A percentile compares a stretch with the other conserved stretches of the same genome.
These are phyloP conservation scores for Entelexis sorbosivorans DNA, from an alignment of 1,139 yeast species.

Conservation along the genomic window DNA sequence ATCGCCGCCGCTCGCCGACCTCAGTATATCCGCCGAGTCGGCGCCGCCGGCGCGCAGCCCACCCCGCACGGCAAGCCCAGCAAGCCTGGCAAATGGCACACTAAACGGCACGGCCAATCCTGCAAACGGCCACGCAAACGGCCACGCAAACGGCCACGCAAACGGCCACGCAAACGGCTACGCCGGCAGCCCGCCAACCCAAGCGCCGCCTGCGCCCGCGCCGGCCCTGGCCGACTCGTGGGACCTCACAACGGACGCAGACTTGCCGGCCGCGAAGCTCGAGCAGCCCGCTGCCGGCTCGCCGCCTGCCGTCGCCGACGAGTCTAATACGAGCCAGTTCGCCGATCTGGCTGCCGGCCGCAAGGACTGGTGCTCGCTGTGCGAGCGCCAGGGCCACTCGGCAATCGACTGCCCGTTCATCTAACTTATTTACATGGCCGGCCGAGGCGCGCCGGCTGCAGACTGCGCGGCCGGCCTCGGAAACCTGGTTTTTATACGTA, in stretches of 20 bases:
- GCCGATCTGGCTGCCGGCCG: slow-evolving; percentile 67
- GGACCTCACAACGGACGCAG: not conserved
- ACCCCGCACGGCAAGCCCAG: not conserved
- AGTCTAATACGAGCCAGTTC: slow-evolving; percentile 13
- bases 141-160: not conserved
- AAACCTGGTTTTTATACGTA: no score
- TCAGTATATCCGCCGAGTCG: no score
- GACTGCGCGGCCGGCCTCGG: no score
- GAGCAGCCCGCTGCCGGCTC: no score
- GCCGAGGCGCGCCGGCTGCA: no score
- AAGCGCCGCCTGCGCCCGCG: not conserved
- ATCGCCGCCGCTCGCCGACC: no score
- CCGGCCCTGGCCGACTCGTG: not conserved
- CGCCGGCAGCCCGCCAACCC: not conserved
- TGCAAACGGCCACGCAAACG: not conserved
- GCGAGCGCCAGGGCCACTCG: slow-evolving; percentile 83
- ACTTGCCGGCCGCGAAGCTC: no score
- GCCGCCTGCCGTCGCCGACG: slow-evolving; percentile 25
- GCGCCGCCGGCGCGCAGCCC: no score
- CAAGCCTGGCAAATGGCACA: not conserved
- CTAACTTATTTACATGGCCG: slow-evolving; percentile 31
- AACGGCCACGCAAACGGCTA: no score
- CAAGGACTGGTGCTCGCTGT: slow-evolving; percentile 77
- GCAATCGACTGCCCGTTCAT: slow-evolving; percentile 83
- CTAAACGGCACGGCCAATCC: no score